Evolutionary conservation across 805 yeast genomes (phyloP).

Genomic region (Candida patagonica): DNA sequence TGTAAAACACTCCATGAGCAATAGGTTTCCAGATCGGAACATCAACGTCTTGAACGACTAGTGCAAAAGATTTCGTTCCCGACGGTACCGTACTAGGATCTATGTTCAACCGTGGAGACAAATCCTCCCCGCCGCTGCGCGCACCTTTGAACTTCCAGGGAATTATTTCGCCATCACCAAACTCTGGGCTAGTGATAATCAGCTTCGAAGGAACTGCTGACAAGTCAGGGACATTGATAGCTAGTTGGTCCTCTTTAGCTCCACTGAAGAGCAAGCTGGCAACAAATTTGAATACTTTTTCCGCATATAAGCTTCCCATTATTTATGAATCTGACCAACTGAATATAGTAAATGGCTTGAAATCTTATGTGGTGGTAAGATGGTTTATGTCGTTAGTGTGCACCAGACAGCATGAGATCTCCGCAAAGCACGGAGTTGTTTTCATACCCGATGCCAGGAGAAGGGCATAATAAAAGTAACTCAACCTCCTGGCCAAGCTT

Average conservation of each 20-base stretch:
- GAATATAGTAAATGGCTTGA: too few relatives aligned
- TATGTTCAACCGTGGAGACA: slow-evolving; percentile 11
- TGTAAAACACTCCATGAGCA: slow-evolving; percentile 11
- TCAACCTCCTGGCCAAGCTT: too few relatives aligned
- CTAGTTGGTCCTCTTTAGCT: slow-evolving; percentile 6
- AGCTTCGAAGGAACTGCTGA: slow-evolving; percentile 7
- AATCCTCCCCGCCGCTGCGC: slow-evolving; percentile 8
- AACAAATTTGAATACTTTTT: slow-evolving; percentile 5
- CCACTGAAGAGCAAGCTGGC: slow-evolving; percentile 5
- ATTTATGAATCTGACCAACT: too few relatives aligned
- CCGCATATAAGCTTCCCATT: not conserved
- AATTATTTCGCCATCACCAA: slow-evolving; percentile 9
- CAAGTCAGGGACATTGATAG: not conserved
- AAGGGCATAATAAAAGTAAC: too few relatives aligned
- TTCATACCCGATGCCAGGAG: too few relatives aligned
- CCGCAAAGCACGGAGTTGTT: too few relatives aligned
- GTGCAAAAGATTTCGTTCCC: slow-evolving; percentile 7
- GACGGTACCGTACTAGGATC: slow-evolving; percentile 8
- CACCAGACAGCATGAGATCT: too few relatives aligned
- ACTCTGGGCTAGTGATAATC: slow-evolving; percentile 12
- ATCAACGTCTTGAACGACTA: slow-evolving; percentile 14
- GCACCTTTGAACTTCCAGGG: slow-evolving; percentile 15
- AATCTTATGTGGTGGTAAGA: too few relatives aligned
- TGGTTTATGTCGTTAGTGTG: too few relatives aligned
- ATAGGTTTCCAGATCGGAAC: slow-evolving; percentile 14